Evolutionary conservation across 2,329 filamentous ascomycete species (phyloP).

Genomic region (Anisogramma anomala): DNA sequence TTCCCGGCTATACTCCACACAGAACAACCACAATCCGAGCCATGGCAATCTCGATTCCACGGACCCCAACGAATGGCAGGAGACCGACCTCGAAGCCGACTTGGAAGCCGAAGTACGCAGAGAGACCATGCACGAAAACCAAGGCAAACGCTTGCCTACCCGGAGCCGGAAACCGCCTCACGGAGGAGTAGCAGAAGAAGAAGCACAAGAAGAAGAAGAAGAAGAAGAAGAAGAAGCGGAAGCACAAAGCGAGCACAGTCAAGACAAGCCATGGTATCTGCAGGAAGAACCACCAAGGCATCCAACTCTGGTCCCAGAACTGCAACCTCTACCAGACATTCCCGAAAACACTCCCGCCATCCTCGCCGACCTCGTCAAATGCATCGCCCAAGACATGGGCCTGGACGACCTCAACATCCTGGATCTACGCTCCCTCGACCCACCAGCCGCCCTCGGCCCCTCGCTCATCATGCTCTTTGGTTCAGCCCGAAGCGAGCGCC

Average conservation of each 20-base stretch:
- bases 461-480: slow-evolving; percentile 89
- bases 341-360: slow-evolving; percentile 62
- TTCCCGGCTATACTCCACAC: slow-evolving; percentile 6
- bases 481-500: slow-evolving; percentile 82
- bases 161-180: slow-evolving; percentile 6
- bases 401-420: slow-evolving; percentile 70
- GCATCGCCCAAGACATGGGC: slow-evolving; percentile 73
- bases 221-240: slow-evolving; percentile 3
- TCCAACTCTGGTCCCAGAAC: slow-evolving; percentile 34
- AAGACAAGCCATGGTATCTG: slow-evolving; percentile 61
- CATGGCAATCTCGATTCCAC: no score
- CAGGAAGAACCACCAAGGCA: slow-evolving; percentile 54
- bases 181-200: slow-evolving; percentile 6
- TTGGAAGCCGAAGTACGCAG: neutral
- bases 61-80: slow-evolving; percentile 6
- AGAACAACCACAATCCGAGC: no score
- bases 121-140: no score
- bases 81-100: neutral
- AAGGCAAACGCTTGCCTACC: no score
- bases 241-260: neutral
- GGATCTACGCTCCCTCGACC: slow-evolving; percentile 74
- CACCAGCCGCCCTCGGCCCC: slow-evolving; percentile 74
- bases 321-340: slow-evolving; percentile 35
- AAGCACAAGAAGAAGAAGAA: slow-evolving; percentile 14
- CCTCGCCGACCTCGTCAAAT: slow-evolving; percentile 60